Evolutionary conservation across 345 rosid species (phyloP).

Genomic region (Eucalyptus cloeziana): DNA sequence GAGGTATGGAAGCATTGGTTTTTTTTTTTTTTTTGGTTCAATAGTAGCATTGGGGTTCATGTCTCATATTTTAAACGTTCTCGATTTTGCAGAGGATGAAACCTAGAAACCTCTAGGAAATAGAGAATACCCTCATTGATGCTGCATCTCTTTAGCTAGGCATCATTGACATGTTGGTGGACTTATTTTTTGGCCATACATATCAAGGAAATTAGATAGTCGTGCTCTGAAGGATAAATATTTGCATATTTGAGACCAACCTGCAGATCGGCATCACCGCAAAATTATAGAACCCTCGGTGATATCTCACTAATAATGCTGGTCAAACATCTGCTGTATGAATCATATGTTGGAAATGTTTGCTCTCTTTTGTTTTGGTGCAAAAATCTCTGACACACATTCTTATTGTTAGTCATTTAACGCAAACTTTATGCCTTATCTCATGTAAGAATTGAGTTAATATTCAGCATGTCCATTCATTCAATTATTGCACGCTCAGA

Average conservation of each 20-base stretch:
- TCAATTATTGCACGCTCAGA: not conserved
- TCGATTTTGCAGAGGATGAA: not conserved
- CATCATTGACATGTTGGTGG: not conserved
- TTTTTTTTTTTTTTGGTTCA: too few species aligned
- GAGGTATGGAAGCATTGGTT: slow-evolving; percentile 34
- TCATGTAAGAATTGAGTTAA: not conserved
- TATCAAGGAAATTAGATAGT: not conserved
- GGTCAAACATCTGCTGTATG: not conserved
- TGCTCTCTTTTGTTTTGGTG: not conserved
- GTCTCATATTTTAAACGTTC: not conserved
- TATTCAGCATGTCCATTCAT: not conserved
- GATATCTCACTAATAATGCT: not conserved
- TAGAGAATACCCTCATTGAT: not conserved
- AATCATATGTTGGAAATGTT: not conserved
- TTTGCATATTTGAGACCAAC: not conserved
- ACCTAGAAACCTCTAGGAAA: not conserved
- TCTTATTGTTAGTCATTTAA: not conserved
- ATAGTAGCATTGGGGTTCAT: not conserved
- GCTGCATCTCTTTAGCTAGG: not conserved
- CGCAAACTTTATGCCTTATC: not conserved
- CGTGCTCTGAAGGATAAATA: not conserved
- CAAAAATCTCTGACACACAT: not conserved
- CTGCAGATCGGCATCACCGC: not conserved
- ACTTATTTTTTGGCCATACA: not conserved
- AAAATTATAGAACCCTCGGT: not conserved